Conservation (phyloP, 129 eudicot genomes). For the Rutidosis leptorrhynchoides region DNA sequence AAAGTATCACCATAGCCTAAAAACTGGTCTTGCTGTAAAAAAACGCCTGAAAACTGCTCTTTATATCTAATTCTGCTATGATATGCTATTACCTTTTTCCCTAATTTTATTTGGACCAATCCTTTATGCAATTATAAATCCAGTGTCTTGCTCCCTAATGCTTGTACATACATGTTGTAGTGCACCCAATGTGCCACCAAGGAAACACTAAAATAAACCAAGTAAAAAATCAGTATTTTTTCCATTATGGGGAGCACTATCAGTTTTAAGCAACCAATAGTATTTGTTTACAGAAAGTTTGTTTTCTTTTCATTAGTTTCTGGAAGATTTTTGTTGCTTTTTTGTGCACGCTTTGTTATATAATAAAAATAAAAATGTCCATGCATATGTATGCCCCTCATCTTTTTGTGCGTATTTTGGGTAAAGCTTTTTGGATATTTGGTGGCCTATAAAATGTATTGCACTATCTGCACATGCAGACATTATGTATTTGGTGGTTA, state of each 20-base stretch:
- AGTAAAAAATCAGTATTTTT: constrained; percentile 12
- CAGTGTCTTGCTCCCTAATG: constrained; percentile 32
- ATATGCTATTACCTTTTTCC: constrained; percentile 22
- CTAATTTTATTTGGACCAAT: too few species aligned
- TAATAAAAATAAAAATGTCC: constrained; percentile 14
- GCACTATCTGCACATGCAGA: constrained; percentile 24
- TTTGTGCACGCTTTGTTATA: constrained; percentile 14
- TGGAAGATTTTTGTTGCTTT: constrained; percentile 30
- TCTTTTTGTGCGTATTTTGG: constrained; percentile 21
- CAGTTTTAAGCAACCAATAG: constrained; percentile 24
- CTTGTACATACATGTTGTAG: constrained; percentile 22
- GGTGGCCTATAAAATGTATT: constrained; percentile 26
- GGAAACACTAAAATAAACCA: constrained; percentile 22
- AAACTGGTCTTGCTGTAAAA: too few species aligned
- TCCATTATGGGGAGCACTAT: constrained; percentile 26
- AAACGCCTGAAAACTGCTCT: too few species aligned
- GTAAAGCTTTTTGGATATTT: constrained; percentile 17
- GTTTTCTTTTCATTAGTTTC: constrained; percentile 24
- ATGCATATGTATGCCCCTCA: constrained; percentile 27
- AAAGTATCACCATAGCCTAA: constrained; percentile 21
- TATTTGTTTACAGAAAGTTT: constrained; percentile 16
- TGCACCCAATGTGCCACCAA: constrained; percentile 21
- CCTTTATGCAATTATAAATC: constrained; percentile 17
- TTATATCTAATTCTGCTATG: constrained; percentile 26
- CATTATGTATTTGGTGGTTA: constrained; percentile 31